Evolutionary conservation across 768 basidiomycete genomes (phyloP), one percentile per base, ranked within the genome.

Genomic region (Russula lepida): DNA sequence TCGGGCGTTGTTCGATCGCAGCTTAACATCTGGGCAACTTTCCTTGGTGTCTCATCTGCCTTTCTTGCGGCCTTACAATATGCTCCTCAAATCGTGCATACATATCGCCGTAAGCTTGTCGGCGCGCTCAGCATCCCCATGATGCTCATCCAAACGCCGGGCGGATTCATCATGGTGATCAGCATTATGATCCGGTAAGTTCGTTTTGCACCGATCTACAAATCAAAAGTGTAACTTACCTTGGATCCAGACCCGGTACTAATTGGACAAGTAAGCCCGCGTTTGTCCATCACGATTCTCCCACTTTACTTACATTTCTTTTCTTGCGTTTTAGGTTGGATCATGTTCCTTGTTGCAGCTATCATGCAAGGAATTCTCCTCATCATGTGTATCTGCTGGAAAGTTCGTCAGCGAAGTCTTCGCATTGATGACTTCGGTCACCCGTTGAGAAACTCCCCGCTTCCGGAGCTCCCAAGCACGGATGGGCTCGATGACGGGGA

Each of bases 141-240:
- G 84, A 98, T 99, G 95, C 74, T 83, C 51, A 90, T 99, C 17
- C 95, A 98, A 73, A 92, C 84, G 13, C 94, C 94, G 3, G 95
- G 94, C 4, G 87, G 89, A 1, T 75, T 90, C 3, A 70, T 91
- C n/a, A 95, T 98, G 86, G 88, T 91, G 6, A 64, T 86, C 4
- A 89, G 85, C 64, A 89, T 93, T 59, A 89, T 86, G 7, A 73
- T 90, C 27, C 76, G 84, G 81, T 85, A 59, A 19, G 77, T 67
- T 25, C 61, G 32, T 35, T 62, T 35, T 30, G 28, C 37, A 39
- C 12, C 41, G 44, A 61, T 39, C 53, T 64, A 21, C 58, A 25
- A 13, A 53, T 41, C n/a, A 13, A 32, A n/a, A 25, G 12, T 49
- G 7, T 47, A 28, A 35, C 51, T n/a, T 23, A 30, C 52, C 11